Evolutionary conservation across 164 flowering plant genomes (phyloP), one percentile per base, ranked within the genome.

Genomic region (Vitis riparia): DNA sequence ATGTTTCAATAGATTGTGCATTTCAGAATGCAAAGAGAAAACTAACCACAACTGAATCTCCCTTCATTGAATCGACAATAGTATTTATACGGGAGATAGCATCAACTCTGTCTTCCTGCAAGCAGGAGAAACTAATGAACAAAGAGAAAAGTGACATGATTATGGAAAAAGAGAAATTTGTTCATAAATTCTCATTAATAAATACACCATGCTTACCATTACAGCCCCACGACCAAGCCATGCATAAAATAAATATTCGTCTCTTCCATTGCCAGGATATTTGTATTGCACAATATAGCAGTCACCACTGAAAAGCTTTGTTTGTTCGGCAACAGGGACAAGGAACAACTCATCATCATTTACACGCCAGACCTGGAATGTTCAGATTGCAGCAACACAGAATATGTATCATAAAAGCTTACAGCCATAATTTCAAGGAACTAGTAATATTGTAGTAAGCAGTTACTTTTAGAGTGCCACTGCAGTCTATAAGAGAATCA

Each of bases 201-300:
- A 66, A 66, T 2, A 27, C 51, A 49, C 62, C 7, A 66, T 51
- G 67, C 76, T 65, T 71, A 89, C 91, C 85, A 52, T 51, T 37
- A 72, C 65, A 77, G 91, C 85, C 27, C 23, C 61, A 55, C 69
- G 50, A 32, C 97, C 97, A 75, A 89, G 64, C 97, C 97, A 92
- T 61, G 88, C 78, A 69, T 83, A 84, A 60, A 84, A 76, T 27
- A 92, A 73, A 76, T 72, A 62, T 68, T 87, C 90, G 65, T 89
- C 89, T 72, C 78, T 85, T 59, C 71, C 87, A 65, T 72, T 69
- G 3, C 74, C 83, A 66, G 80, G 70, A 83, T 87, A 92, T 19
- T 76, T 81, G 63, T 86, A 92, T 66, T 86, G 89, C 71, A 89
- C 70, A 62, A 92, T 80, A 71, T 85, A 92, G 81, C 97, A 90